Percentiles rank a stretch among this genome's conserved stretches.
Evolutionary conservation across 148 eudicot species (phyloP).

Genomic region (Suaeda aralocaspica): DNA sequence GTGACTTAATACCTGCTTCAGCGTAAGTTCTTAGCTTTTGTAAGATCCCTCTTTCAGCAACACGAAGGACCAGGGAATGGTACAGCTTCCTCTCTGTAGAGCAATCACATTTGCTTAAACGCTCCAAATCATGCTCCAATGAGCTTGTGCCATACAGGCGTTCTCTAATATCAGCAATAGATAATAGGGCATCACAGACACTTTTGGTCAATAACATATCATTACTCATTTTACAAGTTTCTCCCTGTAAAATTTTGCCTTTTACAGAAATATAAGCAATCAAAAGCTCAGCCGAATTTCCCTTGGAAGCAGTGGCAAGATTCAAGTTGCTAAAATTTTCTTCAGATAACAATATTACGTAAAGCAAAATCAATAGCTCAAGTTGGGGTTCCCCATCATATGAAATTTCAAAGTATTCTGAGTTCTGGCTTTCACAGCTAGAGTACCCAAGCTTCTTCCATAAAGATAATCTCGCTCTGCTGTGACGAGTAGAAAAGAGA

Average conservation of each 20-base stretch:
- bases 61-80: slow-evolving; percentile 64
- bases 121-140: slow-evolving; percentile 49
- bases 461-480: slow-evolving; percentile 55
- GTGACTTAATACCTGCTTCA: slow-evolving; percentile 5
- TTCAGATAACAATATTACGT: slow-evolving; percentile 53
- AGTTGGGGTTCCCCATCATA: slow-evolving; percentile 74
- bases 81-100: slow-evolving; percentile 50
- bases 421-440: slow-evolving; percentile 58
- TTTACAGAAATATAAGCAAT: slow-evolving; percentile 17
- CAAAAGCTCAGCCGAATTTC: slow-evolving; percentile 21
- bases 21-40: slow-evolving; percentile 52
- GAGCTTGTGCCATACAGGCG: slow-evolving; percentile 52
- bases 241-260: slow-evolving; percentile 17
- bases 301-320: slow-evolving; percentile 33
- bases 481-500: slow-evolving; percentile 53
- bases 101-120: slow-evolving; percentile 38
- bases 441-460: slow-evolving; percentile 71
- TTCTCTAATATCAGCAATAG: slow-evolving; percentile 74
- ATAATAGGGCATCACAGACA: slow-evolving; percentile 54
- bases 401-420: slow-evolving; percentile 87
- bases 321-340: slow-evolving; percentile 53
- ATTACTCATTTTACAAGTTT: slow-evolving; percentile 35
- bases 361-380: slow-evolving; percentile 69
- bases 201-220: slow-evolving; percentile 43
- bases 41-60: slow-evolving; percentile 73